Conservation (phyloP, 208 protist species). For the Trichomonas vaginalis region DNA sequence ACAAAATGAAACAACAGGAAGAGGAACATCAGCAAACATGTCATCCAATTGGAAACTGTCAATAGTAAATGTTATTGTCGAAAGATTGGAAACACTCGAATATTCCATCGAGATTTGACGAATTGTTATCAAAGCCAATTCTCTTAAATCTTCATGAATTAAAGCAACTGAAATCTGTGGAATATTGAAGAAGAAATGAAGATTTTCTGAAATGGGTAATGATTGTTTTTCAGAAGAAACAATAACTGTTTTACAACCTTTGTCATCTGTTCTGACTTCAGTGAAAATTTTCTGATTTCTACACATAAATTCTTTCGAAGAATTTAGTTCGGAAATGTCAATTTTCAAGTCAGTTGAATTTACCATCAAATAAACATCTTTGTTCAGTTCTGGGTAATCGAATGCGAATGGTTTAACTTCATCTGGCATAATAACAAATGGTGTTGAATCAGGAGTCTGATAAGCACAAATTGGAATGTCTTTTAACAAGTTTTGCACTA, state of each 20-base stretch:
- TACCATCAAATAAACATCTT: not conserved
- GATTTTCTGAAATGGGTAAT: not conserved
- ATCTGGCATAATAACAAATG: not conserved
- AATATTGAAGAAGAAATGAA: not conserved
- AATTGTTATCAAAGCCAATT: not conserved
- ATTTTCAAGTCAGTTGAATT: not conserved
- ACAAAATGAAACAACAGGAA: not conserved
- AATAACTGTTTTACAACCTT: not conserved
- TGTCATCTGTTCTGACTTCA: not conserved
- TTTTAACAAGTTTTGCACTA: not conserved
- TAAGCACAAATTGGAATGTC: not conserved
- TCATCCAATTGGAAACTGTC: not conserved
- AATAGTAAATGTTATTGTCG: not conserved
- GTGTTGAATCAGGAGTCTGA: not conserved
- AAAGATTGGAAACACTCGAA: not conserved
- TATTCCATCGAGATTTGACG: not conserved
- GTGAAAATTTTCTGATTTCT: not conserved
- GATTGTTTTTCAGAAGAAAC: not conserved
- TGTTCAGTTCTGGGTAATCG: not conserved
- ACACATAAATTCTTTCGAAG: not conserved
- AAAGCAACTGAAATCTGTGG: not conserved
- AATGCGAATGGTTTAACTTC: not conserved
- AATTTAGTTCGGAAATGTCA: not conserved
- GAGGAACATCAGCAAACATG: not conserved
- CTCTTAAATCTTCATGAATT: not conserved